phyloP scores from a whole-genome alignment of 2,329 filamentous ascomycete genomes.

The Colletotrichum sp. region DNA sequence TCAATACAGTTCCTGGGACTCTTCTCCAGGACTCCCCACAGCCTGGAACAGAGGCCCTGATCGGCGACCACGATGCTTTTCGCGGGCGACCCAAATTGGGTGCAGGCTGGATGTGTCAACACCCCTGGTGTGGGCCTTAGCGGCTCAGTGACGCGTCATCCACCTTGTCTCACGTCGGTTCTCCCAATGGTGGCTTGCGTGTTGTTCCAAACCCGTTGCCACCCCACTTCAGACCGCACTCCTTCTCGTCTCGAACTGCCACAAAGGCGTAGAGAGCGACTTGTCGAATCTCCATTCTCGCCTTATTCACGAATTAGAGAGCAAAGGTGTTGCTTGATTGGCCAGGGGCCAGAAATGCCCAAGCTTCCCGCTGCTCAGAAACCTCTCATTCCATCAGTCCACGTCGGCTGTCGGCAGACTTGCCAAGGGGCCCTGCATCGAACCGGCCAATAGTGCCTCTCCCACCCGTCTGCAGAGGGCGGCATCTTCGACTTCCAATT shows the following conservation, averaged over 20 bases:
- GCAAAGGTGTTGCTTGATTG: neutral
- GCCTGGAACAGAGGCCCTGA: conserved; percentile 13
- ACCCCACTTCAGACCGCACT: conserved; percentile 17
- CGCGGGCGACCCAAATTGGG: neutral
- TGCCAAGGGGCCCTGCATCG: conserved; percentile 16
- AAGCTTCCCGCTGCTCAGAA: conserved; percentile 5
- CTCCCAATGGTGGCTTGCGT: conserved; percentile 21
- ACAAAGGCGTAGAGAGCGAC: neutral
- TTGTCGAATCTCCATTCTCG: neutral
- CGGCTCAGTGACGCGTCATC: conserved; percentile 22
- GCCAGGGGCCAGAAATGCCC: neutral
- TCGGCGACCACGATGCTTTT: conserved; percentile 1
- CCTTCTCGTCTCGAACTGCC: conserved; percentile 17
- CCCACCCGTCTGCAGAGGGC: neutral
- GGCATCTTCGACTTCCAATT: neutral
- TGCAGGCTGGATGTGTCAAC: neutral
- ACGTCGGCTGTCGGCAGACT: conserved; percentile 18
- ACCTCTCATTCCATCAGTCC: neutral
- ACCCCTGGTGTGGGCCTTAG: conserved; percentile 8
- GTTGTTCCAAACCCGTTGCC: conserved; percentile 20
- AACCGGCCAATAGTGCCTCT: neutral
- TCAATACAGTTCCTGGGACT: neutral
- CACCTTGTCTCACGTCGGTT: conserved; percentile 17
- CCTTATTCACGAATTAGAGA: conserved; percentile 12
- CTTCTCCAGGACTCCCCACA: neutral